Base-by-base conservation (phyloP, 257 asterid genomes). In the Capsicum chinense region DNA sequence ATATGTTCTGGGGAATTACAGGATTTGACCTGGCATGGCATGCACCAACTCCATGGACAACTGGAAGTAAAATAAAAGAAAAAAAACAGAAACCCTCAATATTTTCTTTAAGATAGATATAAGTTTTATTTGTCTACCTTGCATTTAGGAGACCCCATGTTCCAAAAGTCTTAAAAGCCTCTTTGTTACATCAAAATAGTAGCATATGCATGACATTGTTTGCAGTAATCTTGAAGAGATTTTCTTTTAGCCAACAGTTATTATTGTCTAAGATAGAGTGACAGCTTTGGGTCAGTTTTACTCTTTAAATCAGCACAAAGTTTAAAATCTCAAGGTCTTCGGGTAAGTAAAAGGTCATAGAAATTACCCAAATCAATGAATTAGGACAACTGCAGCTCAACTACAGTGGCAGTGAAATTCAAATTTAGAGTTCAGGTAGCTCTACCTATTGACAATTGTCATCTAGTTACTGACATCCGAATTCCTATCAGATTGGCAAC, bases 21-120 rank as follows among this genome's bases (percentile, higher is more conserved):
- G 93, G 85, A 71, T 89, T 90, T 80, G 80, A 89, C 84, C 90
- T 89, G 50, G 79, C 71, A 64, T 91, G 87, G 79, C 90, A 86
- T 15, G 78, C 71, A 48, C 91, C 48, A 81, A 88, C 89, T 86
- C 85, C 87, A 80, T 86, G 86, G 78, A 83, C 83, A 74, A 87
- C 91, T 85, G 83, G 1, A n/a, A 48, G 33, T 44, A 37, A 35
- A 16, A 15, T 11, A 11, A 78, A 12, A 17, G 16, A 68, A 81
- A 48, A 2, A 50, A 78, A 81, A 87, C 92, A 52, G 19, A 52
- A 76, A 13, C 63, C 47, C 26, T 76, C 50, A 76, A 54, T 76
- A 13, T 52, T 21, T 47, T 50, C 81, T 76, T 26, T 26, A 50
- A 21, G 7, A 76, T 11, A 2, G 15, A 76, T 8, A 76, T 15